These are phyloP conservation scores for Pleoardoris graminearum DNA, from an alignment of 2,329 filamentous ascomycete genomes.

Conservation along the genomic window DNA sequence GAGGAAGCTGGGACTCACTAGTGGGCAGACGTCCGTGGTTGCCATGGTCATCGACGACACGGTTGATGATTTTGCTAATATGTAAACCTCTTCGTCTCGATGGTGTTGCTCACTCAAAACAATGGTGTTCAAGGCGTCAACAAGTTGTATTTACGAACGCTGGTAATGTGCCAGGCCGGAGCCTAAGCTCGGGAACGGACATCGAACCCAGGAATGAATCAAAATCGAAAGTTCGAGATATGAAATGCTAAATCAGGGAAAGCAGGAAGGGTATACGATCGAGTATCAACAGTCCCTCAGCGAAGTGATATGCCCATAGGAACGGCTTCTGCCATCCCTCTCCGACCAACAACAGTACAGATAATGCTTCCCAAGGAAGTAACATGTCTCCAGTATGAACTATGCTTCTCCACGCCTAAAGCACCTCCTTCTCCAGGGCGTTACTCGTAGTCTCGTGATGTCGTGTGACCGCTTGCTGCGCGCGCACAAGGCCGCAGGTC, in stretches of 20 bases:
- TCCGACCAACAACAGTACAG: background rate
- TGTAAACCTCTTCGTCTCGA: too few species aligned
- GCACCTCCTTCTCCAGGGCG: slow-evolving; percentile 2
- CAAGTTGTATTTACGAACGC: too few species aligned
- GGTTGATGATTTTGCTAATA: too few species aligned
- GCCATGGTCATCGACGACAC: too few species aligned
- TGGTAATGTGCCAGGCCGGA: too few species aligned
- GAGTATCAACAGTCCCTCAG: slow-evolving; percentile 2
- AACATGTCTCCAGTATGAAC: slow-evolving; percentile 10
- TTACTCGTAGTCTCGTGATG: slow-evolving; percentile 19
- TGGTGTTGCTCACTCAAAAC: too few species aligned
- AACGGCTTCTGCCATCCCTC: background rate
- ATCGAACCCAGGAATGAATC: background rate
- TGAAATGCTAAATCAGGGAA: background rate
- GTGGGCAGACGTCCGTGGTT: background rate
- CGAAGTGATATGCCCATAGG: background rate
- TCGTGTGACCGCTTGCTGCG: slow-evolving; percentile 19
- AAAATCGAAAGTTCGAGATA: background rate
- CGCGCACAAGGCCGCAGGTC: background rate
- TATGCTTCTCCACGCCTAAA: background rate
- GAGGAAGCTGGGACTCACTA: slow-evolving; percentile 16
- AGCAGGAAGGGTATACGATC: slow-evolving; percentile 9
- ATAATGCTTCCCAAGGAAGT: background rate
- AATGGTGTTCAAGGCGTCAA: too few species aligned
- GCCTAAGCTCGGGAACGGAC: too few species aligned